Evolutionary conservation across 257 asterid species (phyloP), one percentile per base, ranked within the genome.

Genomic region (Datura wrightii): DNA sequence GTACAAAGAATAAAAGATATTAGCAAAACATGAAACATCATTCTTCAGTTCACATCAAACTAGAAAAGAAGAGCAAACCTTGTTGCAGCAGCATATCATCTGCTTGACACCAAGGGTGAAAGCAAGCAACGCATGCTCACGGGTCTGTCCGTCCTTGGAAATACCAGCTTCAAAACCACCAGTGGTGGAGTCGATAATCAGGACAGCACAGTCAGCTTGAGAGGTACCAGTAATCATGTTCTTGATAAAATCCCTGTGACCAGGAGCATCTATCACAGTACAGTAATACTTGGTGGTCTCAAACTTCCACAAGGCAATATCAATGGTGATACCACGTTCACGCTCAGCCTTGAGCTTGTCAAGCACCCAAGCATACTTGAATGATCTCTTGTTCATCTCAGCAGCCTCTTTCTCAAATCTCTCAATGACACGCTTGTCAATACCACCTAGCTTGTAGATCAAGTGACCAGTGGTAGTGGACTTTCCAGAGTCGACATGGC

Each of bases 301-400:
- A 34, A 94, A 94, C 89, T 93, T 93, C 97, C 97, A 93, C 92
- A 93, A 69, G 82, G 98, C 98, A 82, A 94, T 94, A 85, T 94
- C 97, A 53, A 94, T 94, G 54, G 98, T 94, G 8, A 94, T 94
- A 88, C 97, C 98, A 84, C 97, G 98, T 59, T 94, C 98, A 24
- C 96, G 98, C 90, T 94, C 98, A 41, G 98, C 98, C 87, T 94
- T 94, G 15, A 94, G 98, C 87, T 94, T 94, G 94, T 94, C 98
- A 10, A 94, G 92, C 86, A 94, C 97, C 97, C 98, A 94, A 2
- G 97, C 98, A 44, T 94, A 94, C 92, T 94, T 94, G 93, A 94
- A 94, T 14, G 96, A 93, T 88, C 97, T 92, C 90, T 93, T 93
- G 93, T 93, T 93, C 97, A 93, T 93, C 88, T 93, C 97, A 79